Conservation (phyloP, 177 flowering plant species). For the Vitis hybrid region DNA sequence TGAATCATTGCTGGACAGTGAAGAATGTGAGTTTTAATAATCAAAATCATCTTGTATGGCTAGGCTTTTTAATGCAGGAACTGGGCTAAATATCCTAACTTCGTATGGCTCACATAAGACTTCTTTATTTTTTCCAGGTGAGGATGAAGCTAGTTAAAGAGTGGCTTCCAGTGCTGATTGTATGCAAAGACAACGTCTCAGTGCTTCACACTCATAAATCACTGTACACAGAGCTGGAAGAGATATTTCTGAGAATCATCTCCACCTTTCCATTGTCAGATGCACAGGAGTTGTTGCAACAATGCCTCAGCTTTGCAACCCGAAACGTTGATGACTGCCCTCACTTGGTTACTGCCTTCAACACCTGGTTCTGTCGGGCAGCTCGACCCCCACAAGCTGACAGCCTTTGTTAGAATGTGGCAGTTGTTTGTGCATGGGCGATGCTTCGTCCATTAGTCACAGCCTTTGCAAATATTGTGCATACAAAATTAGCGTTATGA, state of each 20-base stretch:
- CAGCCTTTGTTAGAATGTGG: conserved; percentile 1
- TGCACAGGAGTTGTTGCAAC: conserved; percentile 69
- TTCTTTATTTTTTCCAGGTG: conserved; percentile 44
- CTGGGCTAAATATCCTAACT: neutral
- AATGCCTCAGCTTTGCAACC: conserved; percentile 90
- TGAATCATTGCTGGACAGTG: no score
- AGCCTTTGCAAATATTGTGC: conserved; percentile 5
- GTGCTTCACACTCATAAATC: conserved; percentile 43
- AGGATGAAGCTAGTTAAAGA: conserved; percentile 77
- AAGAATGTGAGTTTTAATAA: no score
- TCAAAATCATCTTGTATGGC: no score
- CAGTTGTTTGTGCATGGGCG: neutral
- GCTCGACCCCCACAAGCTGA: conserved; percentile 29
- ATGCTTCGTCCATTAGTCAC: neutral
- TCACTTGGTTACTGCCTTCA: conserved; percentile 76
- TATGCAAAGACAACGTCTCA: conserved; percentile 62
- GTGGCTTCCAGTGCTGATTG: conserved; percentile 92
- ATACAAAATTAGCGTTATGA: neutral
- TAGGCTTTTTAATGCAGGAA: neutral
- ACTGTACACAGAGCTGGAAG: conserved; percentile 73
- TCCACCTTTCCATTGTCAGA: conserved; percentile 88
- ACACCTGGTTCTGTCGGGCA: conserved; percentile 97
- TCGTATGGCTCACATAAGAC: neutral
- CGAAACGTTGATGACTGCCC: conserved; percentile 88
- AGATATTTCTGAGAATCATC: conserved; percentile 72